phyloP scores from a whole-genome alignment of 1,139 yeast species.

The Blastobotrys buckinghamii region DNA sequence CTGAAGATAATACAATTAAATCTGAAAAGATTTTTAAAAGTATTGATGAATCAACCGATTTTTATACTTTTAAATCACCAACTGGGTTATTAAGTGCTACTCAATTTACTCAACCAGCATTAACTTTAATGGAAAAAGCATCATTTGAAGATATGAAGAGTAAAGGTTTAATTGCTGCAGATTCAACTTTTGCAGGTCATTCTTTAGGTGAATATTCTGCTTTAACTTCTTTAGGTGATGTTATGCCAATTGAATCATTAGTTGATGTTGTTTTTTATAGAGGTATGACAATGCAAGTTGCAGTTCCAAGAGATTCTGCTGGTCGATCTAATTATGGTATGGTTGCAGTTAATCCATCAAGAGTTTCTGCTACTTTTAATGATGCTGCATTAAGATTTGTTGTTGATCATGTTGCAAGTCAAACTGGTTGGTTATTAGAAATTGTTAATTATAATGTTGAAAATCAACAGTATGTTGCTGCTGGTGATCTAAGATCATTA shows the following conservation, averaged over 20 bases:
- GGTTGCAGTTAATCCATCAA: constrained; percentile 97
- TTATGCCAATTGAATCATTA: constrained; percentile 96
- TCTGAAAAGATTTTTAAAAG: constrained; percentile 95
- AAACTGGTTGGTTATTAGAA: constrained; percentile 91
- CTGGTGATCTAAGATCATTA: constrained; percentile 94
- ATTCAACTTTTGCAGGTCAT: constrained; percentile 97
- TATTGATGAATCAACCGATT: constrained; percentile 73
- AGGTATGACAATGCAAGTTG: constrained; percentile 99
- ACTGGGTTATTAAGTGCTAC: constrained; percentile 96
- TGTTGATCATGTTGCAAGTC: constrained; percentile 76
- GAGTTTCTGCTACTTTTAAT: constrained; percentile 80
- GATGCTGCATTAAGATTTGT: constrained; percentile 94
- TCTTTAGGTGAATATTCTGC: constrained; percentile 99
- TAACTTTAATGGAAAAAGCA: constrained; percentile 98
- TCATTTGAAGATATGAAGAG: constrained; percentile 96
- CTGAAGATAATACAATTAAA: constrained; percentile 72
- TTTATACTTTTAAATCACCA: constrained; percentile 85
- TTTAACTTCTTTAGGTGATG: constrained; percentile 92
- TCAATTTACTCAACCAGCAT: constrained; percentile 98
- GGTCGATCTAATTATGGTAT: constrained; percentile 99
- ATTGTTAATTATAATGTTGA: constrained; percentile 98
- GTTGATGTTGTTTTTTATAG: constrained; percentile 98
- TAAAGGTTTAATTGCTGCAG: constrained; percentile 91
- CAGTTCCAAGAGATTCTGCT: constrained; percentile 90
- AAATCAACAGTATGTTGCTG: constrained; percentile 96